Evolutionary conservation across 495 filamentous ascomycete species (phyloP), one percentile per base, ranked within the genome.

Genomic region (Geoglossum glabrum): DNA sequence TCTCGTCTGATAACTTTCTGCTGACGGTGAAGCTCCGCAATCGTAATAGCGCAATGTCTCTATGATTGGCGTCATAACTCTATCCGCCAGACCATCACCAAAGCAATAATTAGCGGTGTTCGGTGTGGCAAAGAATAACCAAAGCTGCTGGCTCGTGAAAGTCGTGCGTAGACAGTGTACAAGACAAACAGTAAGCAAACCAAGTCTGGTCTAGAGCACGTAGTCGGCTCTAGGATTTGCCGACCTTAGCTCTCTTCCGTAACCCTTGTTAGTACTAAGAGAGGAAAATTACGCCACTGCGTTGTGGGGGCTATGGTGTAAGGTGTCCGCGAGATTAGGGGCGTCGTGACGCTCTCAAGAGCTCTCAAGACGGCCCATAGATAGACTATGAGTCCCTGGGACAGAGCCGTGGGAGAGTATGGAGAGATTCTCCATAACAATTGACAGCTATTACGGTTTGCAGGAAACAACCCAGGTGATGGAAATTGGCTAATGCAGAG

Each of bases 21-120:
- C 81, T 75, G 36, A 90, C 69, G 0, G 83, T 87, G 65, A 80
- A 92, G 66, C 81, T 90, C 61, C 79, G 76, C 59, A 94, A 74
- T 58, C 85, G 81, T 54, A 93, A 72, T 57, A 93, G 73, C 45
- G 80, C 74, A 62, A 92, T 86, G 59, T 90, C 81, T 40, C 76
- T 67, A 63, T 93, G 82, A 56, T 86, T 80, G 15, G 76, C 71
- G 31, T 77, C 73, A 67, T 86, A 93, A 60, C 86, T 87, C 82
- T 87, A 63, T 57, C 36, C 45, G n/a, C 34, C 17, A 28, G 25
- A 59, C 27, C 36, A 45, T 19, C 40, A 21, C 40, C 40, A 34
- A 21, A 50, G 21, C 5, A 26, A 15, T 50, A 6, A 31, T 52
- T 28, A 52, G 21, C 11, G 15, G 28, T 11, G 15, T 52, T 4